phyloP scores from a whole-genome alignment of 177 flowering plant species.

The Vitis hybrid region DNA sequence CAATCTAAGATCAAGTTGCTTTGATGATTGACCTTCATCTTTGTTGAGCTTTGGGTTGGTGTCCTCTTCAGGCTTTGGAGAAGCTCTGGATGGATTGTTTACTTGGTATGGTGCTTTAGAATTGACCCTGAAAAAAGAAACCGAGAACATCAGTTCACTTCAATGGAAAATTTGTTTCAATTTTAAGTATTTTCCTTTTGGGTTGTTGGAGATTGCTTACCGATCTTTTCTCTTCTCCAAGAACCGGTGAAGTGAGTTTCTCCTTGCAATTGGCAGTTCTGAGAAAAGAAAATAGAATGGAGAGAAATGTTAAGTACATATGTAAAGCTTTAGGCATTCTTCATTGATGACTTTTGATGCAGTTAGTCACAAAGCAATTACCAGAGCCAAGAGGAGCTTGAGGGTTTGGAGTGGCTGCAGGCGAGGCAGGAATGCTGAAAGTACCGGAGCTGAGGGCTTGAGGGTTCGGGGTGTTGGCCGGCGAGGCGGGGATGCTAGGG shows the following conservation, averaged over 20 bases:
- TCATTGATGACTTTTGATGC: neutral
- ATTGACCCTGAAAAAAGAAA: conserved; percentile 20
- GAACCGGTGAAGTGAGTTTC: conserved; percentile 52
- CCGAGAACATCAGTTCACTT: neutral
- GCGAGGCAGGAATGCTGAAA: neutral
- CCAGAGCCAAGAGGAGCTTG: conserved; percentile 25
- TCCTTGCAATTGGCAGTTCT: conserved; percentile 47
- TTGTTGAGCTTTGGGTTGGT: neutral
- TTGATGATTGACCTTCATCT: conserved; percentile 17
- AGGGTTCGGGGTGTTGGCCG: neutral
- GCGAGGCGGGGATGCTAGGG: neutral
- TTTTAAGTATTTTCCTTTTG: neutral
- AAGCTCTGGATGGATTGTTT: neutral
- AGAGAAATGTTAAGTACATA: neutral
- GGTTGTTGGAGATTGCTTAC: conserved; percentile 13
- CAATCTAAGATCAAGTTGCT: conserved; percentile 32
- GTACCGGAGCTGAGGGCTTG: neutral
- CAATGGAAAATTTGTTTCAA: neutral
- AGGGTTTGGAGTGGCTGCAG: conserved; percentile 7
- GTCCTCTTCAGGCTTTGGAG: conserved; percentile 13
- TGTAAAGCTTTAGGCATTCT: neutral
- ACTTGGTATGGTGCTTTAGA: conserved; percentile 37
- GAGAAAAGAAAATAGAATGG: neutral
- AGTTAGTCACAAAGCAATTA: conserved; percentile 6
- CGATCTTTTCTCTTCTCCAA: conserved; percentile 60